Percentiles rank a stretch among this genome's conserved stretches.
phyloP scores from a whole-genome alignment of 2,329 filamentous ascomycete species.

The Aspergillus caelatus region DNA sequence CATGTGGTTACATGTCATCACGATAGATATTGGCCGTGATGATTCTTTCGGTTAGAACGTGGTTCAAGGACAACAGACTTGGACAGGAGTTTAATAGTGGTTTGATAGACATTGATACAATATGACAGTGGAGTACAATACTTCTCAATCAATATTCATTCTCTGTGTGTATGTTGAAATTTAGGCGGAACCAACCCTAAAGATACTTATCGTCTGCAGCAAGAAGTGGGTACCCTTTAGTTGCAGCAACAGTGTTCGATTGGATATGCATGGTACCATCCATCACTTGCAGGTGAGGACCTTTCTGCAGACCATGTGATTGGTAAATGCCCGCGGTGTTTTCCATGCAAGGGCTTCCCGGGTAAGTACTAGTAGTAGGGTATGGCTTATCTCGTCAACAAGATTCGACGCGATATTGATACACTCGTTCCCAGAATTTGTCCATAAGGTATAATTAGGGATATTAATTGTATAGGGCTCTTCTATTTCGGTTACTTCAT shows the following conservation, averaged over 20 bases:
- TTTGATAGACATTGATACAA: not conserved
- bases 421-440: not conserved
- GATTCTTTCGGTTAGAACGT: not conserved
- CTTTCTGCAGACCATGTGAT: not conserved
- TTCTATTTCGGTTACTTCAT: not conserved
- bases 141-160: not conserved
- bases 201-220: not conserved
- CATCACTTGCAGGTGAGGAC: not conserved
- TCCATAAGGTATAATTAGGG: not conserved
- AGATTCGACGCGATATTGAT: not conserved
- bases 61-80: slow-evolving; percentile 5
- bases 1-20: not conserved
- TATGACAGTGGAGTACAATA: not conserved
- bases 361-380: not conserved
- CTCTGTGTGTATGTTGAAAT: not conserved
- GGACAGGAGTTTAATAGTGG: slow-evolving; percentile 1
- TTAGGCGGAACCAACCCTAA: not conserved
- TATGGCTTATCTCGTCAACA: not conserved
- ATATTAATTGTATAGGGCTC: not conserved
- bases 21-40: not conserved
- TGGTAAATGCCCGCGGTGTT: not conserved
- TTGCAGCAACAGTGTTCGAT: not conserved
- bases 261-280: slow-evolving; percentile 1
- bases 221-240: not conserved
- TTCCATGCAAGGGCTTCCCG: not conserved